phyloP scores from a whole-genome alignment of 202 grass and related monocot genomes.

The Dendrocalamus latiflorus region DNA sequence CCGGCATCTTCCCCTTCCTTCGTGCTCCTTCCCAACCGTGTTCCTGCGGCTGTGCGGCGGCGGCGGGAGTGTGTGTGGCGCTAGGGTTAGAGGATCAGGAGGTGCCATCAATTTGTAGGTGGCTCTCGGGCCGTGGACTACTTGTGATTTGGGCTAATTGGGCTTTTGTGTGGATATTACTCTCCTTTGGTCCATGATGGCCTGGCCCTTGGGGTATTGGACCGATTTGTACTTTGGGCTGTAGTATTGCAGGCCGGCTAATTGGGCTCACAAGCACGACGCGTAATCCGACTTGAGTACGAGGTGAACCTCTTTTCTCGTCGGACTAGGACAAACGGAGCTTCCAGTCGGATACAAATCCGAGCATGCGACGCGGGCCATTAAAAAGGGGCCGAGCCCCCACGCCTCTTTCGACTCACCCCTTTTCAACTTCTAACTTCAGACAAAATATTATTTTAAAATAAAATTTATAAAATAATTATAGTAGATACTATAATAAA shows the following conservation, averaged over 20 bases:
- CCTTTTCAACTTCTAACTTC: too few relatives aligned
- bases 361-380: too few relatives aligned
- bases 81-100: constrained; percentile 21
- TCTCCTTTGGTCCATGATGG: not conserved
- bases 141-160: not conserved
- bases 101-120: not conserved
- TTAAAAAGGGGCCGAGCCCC: not conserved
- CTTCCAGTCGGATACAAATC: too few relatives aligned
- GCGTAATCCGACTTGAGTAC: not conserved
- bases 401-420: too few relatives aligned
- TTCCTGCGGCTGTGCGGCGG: constrained; percentile 13
- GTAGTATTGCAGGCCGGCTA: too few relatives aligned
- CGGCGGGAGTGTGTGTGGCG: constrained; percentile 11
- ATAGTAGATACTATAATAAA: too few relatives aligned
- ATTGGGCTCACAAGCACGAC: not conserved
- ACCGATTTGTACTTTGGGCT: too few relatives aligned
- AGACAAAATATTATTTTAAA: too few relatives aligned
- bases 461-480: too few relatives aligned
- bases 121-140: not conserved
- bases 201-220: not conserved
- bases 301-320: too few relatives aligned
- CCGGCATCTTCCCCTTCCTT: constrained; percentile 55
- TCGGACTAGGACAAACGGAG: too few relatives aligned
- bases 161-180: not conserved
- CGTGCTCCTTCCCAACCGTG: not conserved